Base-by-base conservation (phyloP, 2,329 filamentous ascomycete genomes). In the Aspergillus hiratsukae region DNA sequence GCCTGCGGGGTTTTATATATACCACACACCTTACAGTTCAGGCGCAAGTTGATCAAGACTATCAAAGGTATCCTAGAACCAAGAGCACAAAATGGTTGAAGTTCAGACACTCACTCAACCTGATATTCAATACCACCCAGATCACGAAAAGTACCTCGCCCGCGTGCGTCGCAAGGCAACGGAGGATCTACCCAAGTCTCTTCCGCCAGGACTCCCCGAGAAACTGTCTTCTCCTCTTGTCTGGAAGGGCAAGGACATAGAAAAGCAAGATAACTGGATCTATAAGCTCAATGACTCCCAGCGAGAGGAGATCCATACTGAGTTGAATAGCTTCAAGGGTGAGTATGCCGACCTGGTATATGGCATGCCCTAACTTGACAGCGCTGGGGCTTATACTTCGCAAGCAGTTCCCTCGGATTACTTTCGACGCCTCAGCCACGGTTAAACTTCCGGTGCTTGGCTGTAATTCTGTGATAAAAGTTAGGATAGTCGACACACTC, bases 211-310 rank as follows among this genome's bases (percentile, higher is more conserved):
- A 0, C 81, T 79, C 58, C 78, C 78, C 0, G 25, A 61, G 23
- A 57, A 75, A 41, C 59, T 81, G 0, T 58, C 68, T 2, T 78
- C 76, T 0, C 68, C 76, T 4, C 67, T 81, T 1, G 78, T 80
- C 0, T 81, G 79, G 78, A 75, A 80, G 37, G 77, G 75, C 3
- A 69, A 70, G 19, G 69, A 72, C 3, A 61, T 80, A 14, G 66
- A 61, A 5, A 57, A 63, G 1, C 64, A 65, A 2, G 75, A 74
- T 58, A 66, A 80, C 51, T 80, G 77, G 73, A 71, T 69, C 2
- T 75, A 74, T 52, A 62, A 68, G 31, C 63, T 79, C 43, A 73
- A 61, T 4, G 55, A 69, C 5, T 59, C 59, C 1, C 70, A 80
- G 31, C 50, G 80, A 0, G 65, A 74, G 25, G 78, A 81, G 57